These are phyloP conservation scores for Neonectria faginata DNA, from an alignment of 2,329 filamentous ascomycete species.

Conservation along the genomic window DNA sequence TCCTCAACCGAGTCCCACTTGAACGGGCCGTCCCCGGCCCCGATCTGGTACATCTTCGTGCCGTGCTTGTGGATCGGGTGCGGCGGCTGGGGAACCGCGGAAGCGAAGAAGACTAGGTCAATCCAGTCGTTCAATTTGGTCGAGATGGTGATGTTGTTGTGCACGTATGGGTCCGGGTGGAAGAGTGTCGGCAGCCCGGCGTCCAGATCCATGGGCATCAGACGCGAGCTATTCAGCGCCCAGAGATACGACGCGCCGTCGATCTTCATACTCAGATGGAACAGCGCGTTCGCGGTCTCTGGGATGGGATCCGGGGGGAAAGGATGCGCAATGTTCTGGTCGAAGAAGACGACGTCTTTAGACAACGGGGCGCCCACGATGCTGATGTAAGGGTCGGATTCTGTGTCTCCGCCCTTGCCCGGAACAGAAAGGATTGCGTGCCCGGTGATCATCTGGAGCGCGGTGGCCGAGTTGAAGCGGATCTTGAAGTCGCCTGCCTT, in stretches of 20 bases:
- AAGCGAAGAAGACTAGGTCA: slow-evolving; percentile 64
- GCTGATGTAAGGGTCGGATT: slow-evolving; percentile 60
- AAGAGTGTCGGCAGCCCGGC: slow-evolving; percentile 59
- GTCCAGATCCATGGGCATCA: slow-evolving; percentile 55
- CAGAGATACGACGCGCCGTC: slow-evolving; percentile 62
- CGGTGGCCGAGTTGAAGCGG: slow-evolving; percentile 61
- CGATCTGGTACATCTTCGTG: slow-evolving; percentile 69
- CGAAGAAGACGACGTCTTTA: slow-evolving; percentile 56
- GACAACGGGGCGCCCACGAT: slow-evolving; percentile 59
- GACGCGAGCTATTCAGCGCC: slow-evolving; percentile 62
- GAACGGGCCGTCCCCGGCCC: slow-evolving; percentile 62
- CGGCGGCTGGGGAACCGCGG: slow-evolving; percentile 57
- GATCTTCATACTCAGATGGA: slow-evolving; percentile 55
- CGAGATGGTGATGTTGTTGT: slow-evolving; percentile 61
- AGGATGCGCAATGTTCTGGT: slow-evolving; percentile 56
- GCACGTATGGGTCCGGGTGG: slow-evolving; percentile 48
- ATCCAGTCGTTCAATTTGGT: slow-evolving; percentile 64
- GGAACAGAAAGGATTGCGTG: slow-evolving; percentile 60
- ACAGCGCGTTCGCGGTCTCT: slow-evolving; percentile 58
- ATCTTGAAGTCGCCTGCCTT: slow-evolving; percentile 65
- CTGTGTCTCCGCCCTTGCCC: slow-evolving; percentile 34
- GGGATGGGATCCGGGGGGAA: slow-evolving; percentile 61
- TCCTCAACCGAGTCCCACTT: slow-evolving; percentile 65
- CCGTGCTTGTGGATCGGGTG: slow-evolving; percentile 75
- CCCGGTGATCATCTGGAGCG: slow-evolving; percentile 67